These are phyloP conservation scores for Lodderomyces jiufengensis DNA, from an alignment of 1,139 yeast species.

Conservation along the genomic window DNA sequence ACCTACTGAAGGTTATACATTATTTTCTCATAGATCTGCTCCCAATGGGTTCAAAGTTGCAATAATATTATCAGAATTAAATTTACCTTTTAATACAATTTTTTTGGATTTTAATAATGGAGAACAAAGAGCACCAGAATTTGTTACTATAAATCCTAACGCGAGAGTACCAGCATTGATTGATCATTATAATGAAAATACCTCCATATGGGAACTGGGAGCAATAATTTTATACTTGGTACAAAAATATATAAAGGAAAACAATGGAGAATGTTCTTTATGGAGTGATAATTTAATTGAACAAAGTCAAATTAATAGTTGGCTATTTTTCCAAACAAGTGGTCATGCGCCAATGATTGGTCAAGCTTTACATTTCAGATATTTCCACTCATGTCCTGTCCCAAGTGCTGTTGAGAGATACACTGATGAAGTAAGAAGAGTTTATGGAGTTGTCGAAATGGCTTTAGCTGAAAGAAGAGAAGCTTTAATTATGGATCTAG, in stretches of 20 bases:
- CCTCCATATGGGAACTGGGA: slow-evolving; percentile 92
- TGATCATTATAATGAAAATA: slow-evolving; percentile 77
- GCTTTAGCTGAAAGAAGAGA: slow-evolving; percentile 92
- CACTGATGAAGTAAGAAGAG: slow-evolving; percentile 89
- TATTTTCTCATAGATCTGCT: slow-evolving; percentile 88
- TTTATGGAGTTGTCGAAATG: slow-evolving; percentile 93
- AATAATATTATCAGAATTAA: slow-evolving; percentile 79
- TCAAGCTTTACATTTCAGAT: slow-evolving; percentile 90
- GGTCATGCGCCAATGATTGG: slow-evolving; percentile 99
- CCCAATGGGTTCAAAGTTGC: slow-evolving; percentile 98
- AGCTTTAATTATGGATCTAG: slow-evolving; percentile 84
- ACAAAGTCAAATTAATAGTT: slow-evolving; percentile 81
- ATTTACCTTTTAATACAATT: slow-evolving; percentile 74
- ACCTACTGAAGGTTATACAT: slow-evolving; percentile 80
- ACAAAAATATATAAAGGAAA: slow-evolving; percentile 62
- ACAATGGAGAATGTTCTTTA: slow-evolving; percentile 62
- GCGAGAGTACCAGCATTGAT: slow-evolving; percentile 93
- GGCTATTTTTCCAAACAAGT: slow-evolving; percentile 93
- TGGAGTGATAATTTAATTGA: slow-evolving; percentile 81
- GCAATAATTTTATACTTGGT: slow-evolving; percentile 80
- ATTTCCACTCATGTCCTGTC: slow-evolving; percentile 83
- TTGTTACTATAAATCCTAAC: slow-evolving; percentile 86
- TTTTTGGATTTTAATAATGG: slow-evolving; percentile 85
- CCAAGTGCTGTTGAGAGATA: slow-evolving; percentile 89
- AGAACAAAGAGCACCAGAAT: slow-evolving; percentile 91